These are phyloP conservation scores for Dendrobium officinale DNA, from an alignment of 106 monocot species.

Conservation along the genomic window DNA sequence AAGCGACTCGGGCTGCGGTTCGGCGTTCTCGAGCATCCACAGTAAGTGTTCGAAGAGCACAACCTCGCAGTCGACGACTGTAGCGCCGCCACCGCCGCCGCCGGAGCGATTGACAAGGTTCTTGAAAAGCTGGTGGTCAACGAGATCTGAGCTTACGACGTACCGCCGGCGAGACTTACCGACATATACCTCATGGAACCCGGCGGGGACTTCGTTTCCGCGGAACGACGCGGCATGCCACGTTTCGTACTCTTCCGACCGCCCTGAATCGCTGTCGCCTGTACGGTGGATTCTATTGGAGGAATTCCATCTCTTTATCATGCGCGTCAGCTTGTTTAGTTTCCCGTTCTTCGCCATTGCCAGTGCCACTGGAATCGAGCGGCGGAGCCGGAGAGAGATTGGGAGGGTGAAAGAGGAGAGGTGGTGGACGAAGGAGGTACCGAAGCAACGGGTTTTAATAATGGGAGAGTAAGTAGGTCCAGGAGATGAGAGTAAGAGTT, in stretches of 20 bases:
- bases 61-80: conserved; percentile 54
- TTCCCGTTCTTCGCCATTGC: conserved; percentile 25
- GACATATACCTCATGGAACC: conserved; percentile 50
- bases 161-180: conserved; percentile 61
- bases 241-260: conserved; percentile 7
- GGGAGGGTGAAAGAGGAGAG: no score
- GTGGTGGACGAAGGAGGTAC: no score
- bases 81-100: not conserved
- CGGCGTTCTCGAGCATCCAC: conserved; percentile 68
- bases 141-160: conserved; percentile 31
- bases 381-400: no score
- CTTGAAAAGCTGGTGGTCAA: conserved; percentile 37
- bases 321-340: conserved; percentile 69
- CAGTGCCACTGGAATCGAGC: no score
- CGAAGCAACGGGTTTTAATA: no score
- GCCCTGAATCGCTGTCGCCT: not conserved
- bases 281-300: conserved; percentile 15
- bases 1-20: conserved; percentile 39
- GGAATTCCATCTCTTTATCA: conserved; percentile 62
- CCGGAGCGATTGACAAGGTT: conserved; percentile 29
- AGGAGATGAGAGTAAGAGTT: no score
- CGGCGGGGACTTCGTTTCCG: conserved; percentile 33
- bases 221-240: conserved; percentile 19
- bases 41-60: conserved; percentile 68
- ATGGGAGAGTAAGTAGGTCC: no score